Conservation (phyloP, 2,329 filamentous ascomycete genomes). For the Ophiostoma angusticollis region DNA sequence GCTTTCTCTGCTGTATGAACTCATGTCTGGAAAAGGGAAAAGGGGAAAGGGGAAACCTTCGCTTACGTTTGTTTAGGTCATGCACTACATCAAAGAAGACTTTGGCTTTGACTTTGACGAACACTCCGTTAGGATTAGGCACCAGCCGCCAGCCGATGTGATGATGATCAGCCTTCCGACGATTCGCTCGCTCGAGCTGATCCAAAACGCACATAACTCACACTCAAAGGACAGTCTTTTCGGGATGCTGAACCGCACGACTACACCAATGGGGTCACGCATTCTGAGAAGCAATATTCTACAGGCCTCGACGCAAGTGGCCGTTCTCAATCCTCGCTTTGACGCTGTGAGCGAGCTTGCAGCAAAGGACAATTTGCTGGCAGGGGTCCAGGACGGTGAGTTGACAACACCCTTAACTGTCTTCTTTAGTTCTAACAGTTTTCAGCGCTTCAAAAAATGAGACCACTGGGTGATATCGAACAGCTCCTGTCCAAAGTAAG, state of each 20-base stretch:
- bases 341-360: constrained; percentile 75
- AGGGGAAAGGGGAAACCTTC: too few species aligned
- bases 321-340: constrained; percentile 58
- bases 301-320: constrained; percentile 64
- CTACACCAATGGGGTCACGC: constrained; percentile 78
- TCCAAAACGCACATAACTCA: constrained; percentile 68
- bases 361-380: constrained; percentile 74
- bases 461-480: constrained; percentile 66
- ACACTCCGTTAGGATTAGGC: constrained; percentile 76
- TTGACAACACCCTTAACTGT: too few species aligned
- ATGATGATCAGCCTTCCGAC: constrained; percentile 95
- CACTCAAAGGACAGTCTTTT: constrained; percentile 76
- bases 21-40: too few species aligned
- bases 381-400: constrained; percentile 54
- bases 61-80: constrained; percentile 37
- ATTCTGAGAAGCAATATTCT: constrained; percentile 75
- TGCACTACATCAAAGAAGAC: constrained; percentile 68
- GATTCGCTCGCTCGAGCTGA: constrained; percentile 74
- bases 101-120: constrained; percentile 55
- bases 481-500: constrained; percentile 60
- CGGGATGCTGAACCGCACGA: constrained; percentile 71
- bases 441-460: constrained; percentile 23
- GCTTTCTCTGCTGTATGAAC: constrained; percentile 80
- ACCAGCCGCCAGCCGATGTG: constrained; percentile 76
- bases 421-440: fast-evolving